phyloP scores from a whole-genome alignment of 1,139 yeast species.

The Taiozyma sp. region DNA sequence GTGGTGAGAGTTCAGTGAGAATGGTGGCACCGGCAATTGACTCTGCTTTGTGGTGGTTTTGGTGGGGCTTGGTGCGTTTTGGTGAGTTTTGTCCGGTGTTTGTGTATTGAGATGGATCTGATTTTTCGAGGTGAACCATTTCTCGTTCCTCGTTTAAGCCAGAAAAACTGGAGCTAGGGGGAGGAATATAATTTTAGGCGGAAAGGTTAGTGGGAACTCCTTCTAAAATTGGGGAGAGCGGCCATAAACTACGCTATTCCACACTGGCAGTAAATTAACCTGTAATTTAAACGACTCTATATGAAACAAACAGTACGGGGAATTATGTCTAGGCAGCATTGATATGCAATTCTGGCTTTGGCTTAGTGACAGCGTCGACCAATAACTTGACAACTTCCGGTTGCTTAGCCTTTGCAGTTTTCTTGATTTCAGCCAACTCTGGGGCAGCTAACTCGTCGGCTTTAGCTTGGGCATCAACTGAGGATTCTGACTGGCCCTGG shows the following conservation, averaged over 20 bases:
- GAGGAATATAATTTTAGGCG: neutral
- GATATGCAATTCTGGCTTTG: slow-evolving; percentile 77
- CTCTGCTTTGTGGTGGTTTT: neutral
- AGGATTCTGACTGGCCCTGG: slow-evolving; percentile 61
- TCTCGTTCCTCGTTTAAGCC: neutral
- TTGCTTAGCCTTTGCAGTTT: slow-evolving; percentile 60
- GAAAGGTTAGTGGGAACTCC: neutral
- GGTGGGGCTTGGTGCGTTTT: neutral
- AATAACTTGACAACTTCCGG: slow-evolving; percentile 66
- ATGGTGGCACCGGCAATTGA: neutral
- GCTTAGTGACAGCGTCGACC: slow-evolving; percentile 74
- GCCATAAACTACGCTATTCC: neutral
- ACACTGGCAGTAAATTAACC: neutral
- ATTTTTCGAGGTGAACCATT: neutral
- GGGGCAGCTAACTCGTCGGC: slow-evolving; percentile 60
- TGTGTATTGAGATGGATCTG: neutral
- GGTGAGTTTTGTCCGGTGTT: neutral
- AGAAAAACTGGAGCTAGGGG: neutral
- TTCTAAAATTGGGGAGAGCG: neutral
- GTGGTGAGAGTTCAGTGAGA: neutral
- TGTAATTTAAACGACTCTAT: neutral
- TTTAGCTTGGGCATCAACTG: slow-evolving; percentile 63
- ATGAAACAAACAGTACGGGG: neutral
- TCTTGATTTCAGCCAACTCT: slow-evolving; percentile 59
- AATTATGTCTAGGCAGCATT: slow-evolving; percentile 43